Evolutionary conservation across 306 rosid genomes (phyloP), one percentile per base, ranked within the genome.

Genomic region (Acacia crassicarpa): DNA sequence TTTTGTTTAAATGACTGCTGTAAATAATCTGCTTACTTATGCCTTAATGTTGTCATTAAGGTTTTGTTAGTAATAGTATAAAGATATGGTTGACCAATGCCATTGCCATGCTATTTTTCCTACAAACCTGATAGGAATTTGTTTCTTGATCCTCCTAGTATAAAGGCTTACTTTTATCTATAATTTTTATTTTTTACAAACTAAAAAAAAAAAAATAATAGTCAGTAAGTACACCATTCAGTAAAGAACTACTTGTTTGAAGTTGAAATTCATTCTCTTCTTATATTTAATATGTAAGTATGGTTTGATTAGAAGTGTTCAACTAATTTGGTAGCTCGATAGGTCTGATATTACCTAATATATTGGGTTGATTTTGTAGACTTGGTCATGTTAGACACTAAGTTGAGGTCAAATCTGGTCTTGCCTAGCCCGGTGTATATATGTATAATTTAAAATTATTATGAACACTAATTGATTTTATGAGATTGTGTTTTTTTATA

Each of bases 21-120:
- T 87, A 76, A 44, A 82, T 81, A 81, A 40, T 32, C 56, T 33
- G 44, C 33, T 67, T 58, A 67, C 45, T 71, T 66, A 41, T 59
- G 62, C 76, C 45, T 72, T 79, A 40, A 12, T 44, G 35, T 22
- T 54, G 81, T 78, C 67, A 59, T 44, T 41, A 48, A 35, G 54
- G 41, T 41, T 9, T 22, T 70, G 45, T 71, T 76, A 23, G 20
- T 41, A 51, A 45, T 76, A 19, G 20, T 41, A 51, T 71, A 63
- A 0, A 2, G 15, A 45, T 76, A 35, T 12, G 15, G 48, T 40
- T 71, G 44, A 54, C 38, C 67, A 79, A 27, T 27, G 27, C 27
- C 27, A 27, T 27, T 27, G 1, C 27, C 75, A n/a, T 61, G 48
- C 13, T 43, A 13, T 68, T 40, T 44, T 53, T 13, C 10, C 14